Percentiles rank a stretch among this genome's conserved stretches.
Evolutionary conservation across 139 green algal genomes (phyloP).

Genomic region (Desmodesmus armatus): DNA sequence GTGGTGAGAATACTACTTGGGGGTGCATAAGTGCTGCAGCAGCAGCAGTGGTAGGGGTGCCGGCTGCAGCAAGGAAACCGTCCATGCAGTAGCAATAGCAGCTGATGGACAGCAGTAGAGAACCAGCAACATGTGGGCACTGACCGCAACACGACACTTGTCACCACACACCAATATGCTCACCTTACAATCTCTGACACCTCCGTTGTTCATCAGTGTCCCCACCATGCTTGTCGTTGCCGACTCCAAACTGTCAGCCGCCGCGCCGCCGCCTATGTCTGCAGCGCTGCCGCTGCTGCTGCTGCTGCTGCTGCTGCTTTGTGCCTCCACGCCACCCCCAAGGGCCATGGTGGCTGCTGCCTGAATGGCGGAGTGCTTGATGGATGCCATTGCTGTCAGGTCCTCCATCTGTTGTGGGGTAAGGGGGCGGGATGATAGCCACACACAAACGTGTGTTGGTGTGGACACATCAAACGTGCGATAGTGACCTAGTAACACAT

Average conservation of each 20-base stretch:
- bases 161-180: not conserved
- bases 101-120: not conserved
- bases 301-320: not conserved
- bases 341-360: no score
- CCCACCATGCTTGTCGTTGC: not conserved
- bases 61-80: not conserved
- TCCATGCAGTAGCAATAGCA: not conserved
- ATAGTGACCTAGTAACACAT: no score
- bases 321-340: no score
- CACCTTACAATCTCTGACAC: slow-evolving; percentile 20
- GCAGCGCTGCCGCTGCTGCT: not conserved
- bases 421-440: no score
- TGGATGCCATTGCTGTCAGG: not conserved
- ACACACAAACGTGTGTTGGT: no score
- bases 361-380: slow-evolving; percentile 23
- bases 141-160: not conserved
- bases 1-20: not conserved
- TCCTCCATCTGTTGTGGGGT: no score
- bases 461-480: no score
- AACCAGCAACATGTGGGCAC: not conserved
- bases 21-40: not conserved
- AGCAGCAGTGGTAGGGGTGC: not conserved
- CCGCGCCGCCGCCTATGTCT: not conserved
- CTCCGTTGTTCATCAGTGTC: slow-evolving; percentile 20
- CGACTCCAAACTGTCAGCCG: not conserved